A percentile compares a stretch with the other conserved stretches of the same genome.
Conservation (phyloP, 1,284 basidiomycete genomes). For the Cryptococcus neoformans region DNA sequence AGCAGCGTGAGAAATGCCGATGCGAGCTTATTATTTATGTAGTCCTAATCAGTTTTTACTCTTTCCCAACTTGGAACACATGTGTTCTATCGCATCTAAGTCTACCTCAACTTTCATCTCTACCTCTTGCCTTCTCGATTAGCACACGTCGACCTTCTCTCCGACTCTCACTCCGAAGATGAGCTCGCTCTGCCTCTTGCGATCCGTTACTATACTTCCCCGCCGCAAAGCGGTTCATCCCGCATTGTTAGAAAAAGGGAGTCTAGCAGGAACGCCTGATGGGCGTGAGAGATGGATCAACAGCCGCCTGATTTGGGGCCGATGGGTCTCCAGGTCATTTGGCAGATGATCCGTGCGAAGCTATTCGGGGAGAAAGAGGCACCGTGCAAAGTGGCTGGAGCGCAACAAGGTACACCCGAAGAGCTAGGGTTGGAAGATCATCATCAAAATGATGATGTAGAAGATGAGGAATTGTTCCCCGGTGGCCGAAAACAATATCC, state of each 20-base stretch:
- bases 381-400: constrained; percentile 39
- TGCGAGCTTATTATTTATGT: no score
- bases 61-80: neutral
- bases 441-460: neutral
- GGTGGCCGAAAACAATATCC: neutral
- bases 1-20: no score
- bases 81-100: constrained; percentile 34
- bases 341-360: constrained; percentile 11
- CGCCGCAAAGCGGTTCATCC: constrained; percentile 20
- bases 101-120: constrained; percentile 44
- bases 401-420: constrained; percentile 15
- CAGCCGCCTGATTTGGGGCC: constrained; percentile 16
- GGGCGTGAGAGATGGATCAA: constrained; percentile 5
- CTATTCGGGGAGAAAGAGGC: constrained; percentile 37
- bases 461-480: neutral
- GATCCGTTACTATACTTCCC: neutral
- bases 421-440: neutral
- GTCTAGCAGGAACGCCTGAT: neutral
- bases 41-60: no score
- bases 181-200: neutral
- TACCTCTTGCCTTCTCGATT: constrained; percentile 47
- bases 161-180: constrained; percentile 28
- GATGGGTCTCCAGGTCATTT: constrained; percentile 11
- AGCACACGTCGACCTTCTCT: constrained; percentile 39
- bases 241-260: constrained; percentile 17